phyloP scores from a whole-genome alignment of 1,284 basidiomycete species.

The Papiliotrema nemorosa region DNA sequence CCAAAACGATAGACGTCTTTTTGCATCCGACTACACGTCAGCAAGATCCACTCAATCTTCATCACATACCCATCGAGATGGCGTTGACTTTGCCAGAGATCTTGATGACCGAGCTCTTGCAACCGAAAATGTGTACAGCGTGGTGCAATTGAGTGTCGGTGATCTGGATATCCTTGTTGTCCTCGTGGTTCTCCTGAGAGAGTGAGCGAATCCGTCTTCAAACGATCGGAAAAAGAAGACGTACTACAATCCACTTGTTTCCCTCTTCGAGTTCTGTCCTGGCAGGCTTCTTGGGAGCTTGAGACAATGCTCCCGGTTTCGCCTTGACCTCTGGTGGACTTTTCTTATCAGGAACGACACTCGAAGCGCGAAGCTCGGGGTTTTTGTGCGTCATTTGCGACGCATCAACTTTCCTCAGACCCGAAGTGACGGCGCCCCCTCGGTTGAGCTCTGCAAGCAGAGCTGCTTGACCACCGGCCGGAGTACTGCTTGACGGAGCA shows the following conservation, averaged over 20 bases:
- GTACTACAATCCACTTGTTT: constrained; percentile 87
- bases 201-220: neutral
- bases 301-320: constrained; percentile 67
- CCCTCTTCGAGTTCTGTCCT: constrained; percentile 81
- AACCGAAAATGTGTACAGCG: constrained; percentile 83
- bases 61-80: constrained; percentile 71
- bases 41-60: too few species aligned
- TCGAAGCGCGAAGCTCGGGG: constrained; percentile 69
- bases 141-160: constrained; percentile 78
- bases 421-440: constrained; percentile 84
- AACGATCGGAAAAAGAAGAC: too few species aligned
- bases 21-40: constrained; percentile 91
- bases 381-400: constrained; percentile 99
- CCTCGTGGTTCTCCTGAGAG: constrained; percentile 85
- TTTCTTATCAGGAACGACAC: constrained; percentile 57
- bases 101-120: constrained; percentile 82
- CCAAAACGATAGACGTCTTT: constrained; percentile 84
- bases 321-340: constrained; percentile 50
- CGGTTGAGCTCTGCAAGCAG: constrained; percentile 93
- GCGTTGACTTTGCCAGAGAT: constrained; percentile 96
- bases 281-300: constrained; percentile 78
- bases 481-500: constrained; percentile 44
- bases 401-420: constrained; percentile 88
- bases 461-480: constrained; percentile 64
- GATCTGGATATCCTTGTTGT: constrained; percentile 69